These are phyloP conservation scores for Colletotrichum sp. DNA, from an alignment of 2,329 filamentous ascomycete species.

Conservation along the genomic window DNA sequence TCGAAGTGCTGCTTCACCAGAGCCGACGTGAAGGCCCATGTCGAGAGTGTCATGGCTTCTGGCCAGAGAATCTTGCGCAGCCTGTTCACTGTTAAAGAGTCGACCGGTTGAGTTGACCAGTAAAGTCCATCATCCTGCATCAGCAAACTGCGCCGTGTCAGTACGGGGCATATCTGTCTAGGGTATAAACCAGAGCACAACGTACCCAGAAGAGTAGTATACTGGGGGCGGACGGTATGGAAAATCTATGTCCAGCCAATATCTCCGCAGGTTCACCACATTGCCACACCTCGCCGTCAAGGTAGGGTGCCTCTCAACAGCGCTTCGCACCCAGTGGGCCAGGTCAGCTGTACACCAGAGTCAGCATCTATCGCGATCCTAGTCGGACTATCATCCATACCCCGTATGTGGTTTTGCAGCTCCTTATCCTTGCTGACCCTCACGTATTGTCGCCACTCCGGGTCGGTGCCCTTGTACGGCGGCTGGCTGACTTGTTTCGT, in stretches of 20 bases:
- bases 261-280: constrained; percentile 52
- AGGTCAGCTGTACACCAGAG: constrained; percentile 45
- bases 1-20: constrained; percentile 50
- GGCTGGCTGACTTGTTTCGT: constrained; percentile 51
- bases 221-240: constrained; percentile 63
- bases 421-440: constrained; percentile 60
- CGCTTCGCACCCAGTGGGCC: constrained; percentile 43
- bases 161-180: not conserved
- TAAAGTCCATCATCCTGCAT: constrained; percentile 54
- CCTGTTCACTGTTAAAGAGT: constrained; percentile 49
- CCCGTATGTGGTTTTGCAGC: constrained; percentile 47
- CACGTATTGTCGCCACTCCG: constrained; percentile 68
- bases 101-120: constrained; percentile 53
- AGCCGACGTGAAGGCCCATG: constrained; percentile 57
- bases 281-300: constrained; percentile 52
- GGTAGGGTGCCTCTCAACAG: constrained; percentile 47
- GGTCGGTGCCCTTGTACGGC: constrained; percentile 62
- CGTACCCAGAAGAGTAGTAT: constrained; percentile 65
- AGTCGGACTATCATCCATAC: not conserved
- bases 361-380: constrained; percentile 24
- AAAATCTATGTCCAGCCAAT: constrained; percentile 68
- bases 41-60: constrained; percentile 52
- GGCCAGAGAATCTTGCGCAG: constrained; percentile 60
- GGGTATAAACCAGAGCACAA: not conserved
- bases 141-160: constrained; percentile 47